Evolutionary conservation across 768 basidiomycete species (phyloP).

Genomic region (Termitomyces sp.): DNA sequence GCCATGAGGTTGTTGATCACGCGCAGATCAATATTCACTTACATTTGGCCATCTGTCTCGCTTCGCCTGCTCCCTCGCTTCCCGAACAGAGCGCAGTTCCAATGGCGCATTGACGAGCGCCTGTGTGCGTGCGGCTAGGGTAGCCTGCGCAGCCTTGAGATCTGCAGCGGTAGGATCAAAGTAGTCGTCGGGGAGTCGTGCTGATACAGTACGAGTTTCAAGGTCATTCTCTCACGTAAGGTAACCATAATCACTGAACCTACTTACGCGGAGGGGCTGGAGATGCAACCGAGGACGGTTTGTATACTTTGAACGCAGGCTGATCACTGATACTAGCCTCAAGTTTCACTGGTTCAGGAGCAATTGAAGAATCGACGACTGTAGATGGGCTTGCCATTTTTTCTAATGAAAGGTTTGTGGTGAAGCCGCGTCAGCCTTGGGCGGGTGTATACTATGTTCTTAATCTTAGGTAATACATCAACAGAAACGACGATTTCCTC

Average conservation of each 20-base stretch:
- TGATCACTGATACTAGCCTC: conserved; percentile 1
- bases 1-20: neutral
- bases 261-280: conserved; percentile 30
- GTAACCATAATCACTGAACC: neutral
- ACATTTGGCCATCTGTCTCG: conserved; percentile 74
- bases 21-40: conserved; percentile 15
- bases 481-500: conserved; percentile 18
- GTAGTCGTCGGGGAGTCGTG: conserved; percentile 65
- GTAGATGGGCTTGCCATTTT: conserved; percentile 12
- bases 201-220: conserved; percentile 20
- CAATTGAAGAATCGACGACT: conserved; percentile 5
- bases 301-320: conserved; percentile 46
- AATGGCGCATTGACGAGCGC: conserved; percentile 70
- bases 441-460: conserved; percentile 4
- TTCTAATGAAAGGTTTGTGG: neutral
- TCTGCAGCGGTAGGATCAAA: conserved; percentile 72
- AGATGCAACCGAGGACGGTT: conserved; percentile 31
- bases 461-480: conserved; percentile 20
- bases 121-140: conserved; percentile 57
- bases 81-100: conserved; percentile 58
- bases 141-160: conserved; percentile 62
- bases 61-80: conserved; percentile 57
- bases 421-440: conserved; percentile 2
- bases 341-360: neutral
- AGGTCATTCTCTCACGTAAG: neutral